Percentiles rank a stretch among this genome's conserved stretches.
These are phyloP conservation scores for Fusarium camptoceras DNA, from an alignment of 2,329 filamentous ascomycete genomes.

Conservation along the genomic window DNA sequence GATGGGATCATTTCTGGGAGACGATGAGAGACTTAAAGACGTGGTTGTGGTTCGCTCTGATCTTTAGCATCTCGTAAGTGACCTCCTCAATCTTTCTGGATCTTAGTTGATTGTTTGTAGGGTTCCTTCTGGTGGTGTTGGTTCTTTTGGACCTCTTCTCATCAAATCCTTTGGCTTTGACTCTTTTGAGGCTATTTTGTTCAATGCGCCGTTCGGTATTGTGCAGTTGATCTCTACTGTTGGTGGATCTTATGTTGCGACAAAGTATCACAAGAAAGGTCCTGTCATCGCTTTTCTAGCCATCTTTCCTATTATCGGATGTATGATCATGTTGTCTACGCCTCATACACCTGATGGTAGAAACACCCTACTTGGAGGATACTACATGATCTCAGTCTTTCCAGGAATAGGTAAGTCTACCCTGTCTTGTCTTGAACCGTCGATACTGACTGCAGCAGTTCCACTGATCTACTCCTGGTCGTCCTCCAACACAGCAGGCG, in stretches of 20 bases:
- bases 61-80: slow-evolving; percentile 64
- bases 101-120: no score
- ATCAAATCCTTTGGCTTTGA: slow-evolving; percentile 68
- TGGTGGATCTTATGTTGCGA: slow-evolving; percentile 67
- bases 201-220: slow-evolving; percentile 71
- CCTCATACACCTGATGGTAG: slow-evolving; percentile 55
- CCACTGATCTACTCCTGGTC: slow-evolving; percentile 69
- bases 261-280: slow-evolving; percentile 66
- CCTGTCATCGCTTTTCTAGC: slow-evolving; percentile 68
- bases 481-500: slow-evolving; percentile 70
- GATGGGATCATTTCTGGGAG: slow-evolving; percentile 57
- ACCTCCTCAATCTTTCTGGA: fast-evolving
- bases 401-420: slow-evolving; percentile 54
- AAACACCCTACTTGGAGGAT: slow-evolving; percentile 63
- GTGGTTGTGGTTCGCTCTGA: slow-evolving; percentile 58
- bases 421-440: fast-evolving
- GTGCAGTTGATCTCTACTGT: slow-evolving; percentile 71
- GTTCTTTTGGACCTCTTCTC: slow-evolving; percentile 69
- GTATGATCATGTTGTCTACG: slow-evolving; percentile 63
- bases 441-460: no score
- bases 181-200: slow-evolving; percentile 66
- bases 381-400: slow-evolving; percentile 70
- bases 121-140: slow-evolving; percentile 67
- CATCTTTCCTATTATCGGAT: slow-evolving; percentile 62
- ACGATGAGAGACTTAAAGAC: slow-evolving; percentile 56